Conservation (phyloP, 116 monocot species). For the Zostera marina region DNA sequence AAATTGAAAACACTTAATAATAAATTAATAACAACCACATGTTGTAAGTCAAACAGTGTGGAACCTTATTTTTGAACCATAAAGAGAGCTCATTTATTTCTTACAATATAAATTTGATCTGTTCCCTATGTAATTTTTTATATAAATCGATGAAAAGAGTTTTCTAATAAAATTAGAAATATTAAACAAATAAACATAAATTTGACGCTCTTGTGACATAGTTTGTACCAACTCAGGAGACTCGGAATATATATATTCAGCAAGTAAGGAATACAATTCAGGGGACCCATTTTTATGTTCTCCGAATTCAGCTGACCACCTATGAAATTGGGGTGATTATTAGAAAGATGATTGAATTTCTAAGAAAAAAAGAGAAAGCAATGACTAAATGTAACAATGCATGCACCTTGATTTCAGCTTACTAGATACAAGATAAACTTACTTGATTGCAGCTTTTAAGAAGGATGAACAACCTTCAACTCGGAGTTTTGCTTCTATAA, state of each 20-base stretch:
- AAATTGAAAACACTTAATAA: too few relatives aligned
- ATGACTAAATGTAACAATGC: background rate
- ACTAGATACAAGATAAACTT: slow-evolving; percentile 15
- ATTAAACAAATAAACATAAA: background rate
- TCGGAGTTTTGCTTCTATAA: slow-evolving; percentile 66
- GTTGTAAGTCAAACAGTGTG: too few relatives aligned
- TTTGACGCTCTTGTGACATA: background rate
- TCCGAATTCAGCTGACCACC: slow-evolving; percentile 89
- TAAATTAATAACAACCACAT: too few relatives aligned
- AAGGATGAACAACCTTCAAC: slow-evolving; percentile 84
- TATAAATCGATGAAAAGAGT: background rate
- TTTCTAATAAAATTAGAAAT: background rate
- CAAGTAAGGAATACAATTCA: slow-evolving; percentile 74
- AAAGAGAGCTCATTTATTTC: too few relatives aligned
- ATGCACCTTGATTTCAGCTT: too few relatives aligned
- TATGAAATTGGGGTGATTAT: slow-evolving; percentile 6
- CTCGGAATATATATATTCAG: slow-evolving; percentile 84
- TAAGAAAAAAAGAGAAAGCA: background rate
- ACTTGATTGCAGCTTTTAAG: slow-evolving; percentile 78
- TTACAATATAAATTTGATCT: background rate
- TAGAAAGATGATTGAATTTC: background rate
- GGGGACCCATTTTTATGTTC: slow-evolving; percentile 54
- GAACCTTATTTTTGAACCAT: too few relatives aligned
- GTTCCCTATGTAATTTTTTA: background rate
- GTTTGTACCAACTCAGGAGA: slow-evolving; percentile 77